Conservation (phyloP, 495 filamentous ascomycete species). For the Aspergillus wentii region DNA sequence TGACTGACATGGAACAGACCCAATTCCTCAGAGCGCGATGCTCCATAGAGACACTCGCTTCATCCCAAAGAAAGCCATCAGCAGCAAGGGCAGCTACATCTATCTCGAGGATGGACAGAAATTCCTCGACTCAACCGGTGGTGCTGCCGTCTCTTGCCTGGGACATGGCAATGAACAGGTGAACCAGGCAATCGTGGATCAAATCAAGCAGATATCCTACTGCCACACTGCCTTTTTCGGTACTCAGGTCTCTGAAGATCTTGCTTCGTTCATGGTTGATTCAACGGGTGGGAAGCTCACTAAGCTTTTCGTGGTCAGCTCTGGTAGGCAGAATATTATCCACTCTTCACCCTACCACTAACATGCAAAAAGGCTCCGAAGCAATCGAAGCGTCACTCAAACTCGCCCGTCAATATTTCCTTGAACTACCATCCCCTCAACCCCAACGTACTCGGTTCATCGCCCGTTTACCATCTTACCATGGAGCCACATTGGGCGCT, state of each 20-base stretch:
- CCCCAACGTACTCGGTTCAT: constrained; percentile 56
- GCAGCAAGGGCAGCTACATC: constrained; percentile 41
- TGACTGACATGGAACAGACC: too few relatives aligned
- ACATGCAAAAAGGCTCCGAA: constrained; percentile 51
- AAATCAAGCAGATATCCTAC: constrained; percentile 47
- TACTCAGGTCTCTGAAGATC: constrained; percentile 39
- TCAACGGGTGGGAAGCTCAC: constrained; percentile 41
- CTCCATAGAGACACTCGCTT: constrained; percentile 39
- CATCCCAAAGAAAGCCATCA: constrained; percentile 34
- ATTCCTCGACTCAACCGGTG: constrained; percentile 58
- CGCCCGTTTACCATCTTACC: constrained; percentile 64
- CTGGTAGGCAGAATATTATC: constrained; percentile 43
- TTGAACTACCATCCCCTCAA: constrained; percentile 46
- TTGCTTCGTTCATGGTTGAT: constrained; percentile 37
- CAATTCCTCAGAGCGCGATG: too few relatives aligned
- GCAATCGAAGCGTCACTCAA: constrained; percentile 68
- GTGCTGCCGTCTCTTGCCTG: constrained; percentile 47
- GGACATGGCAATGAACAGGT: constrained; percentile 45
- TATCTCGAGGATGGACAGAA: constrained; percentile 54
- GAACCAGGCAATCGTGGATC: constrained; percentile 39
- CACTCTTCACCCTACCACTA: neutral
- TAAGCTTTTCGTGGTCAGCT: constrained; percentile 47
- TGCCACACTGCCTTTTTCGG: constrained; percentile 51
- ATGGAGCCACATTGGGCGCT: constrained; percentile 68
- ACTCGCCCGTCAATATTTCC: constrained; percentile 56